phyloP scores from a whole-genome alignment of 805 yeast genomes.

The Suhomyces pyralidae region DNA sequence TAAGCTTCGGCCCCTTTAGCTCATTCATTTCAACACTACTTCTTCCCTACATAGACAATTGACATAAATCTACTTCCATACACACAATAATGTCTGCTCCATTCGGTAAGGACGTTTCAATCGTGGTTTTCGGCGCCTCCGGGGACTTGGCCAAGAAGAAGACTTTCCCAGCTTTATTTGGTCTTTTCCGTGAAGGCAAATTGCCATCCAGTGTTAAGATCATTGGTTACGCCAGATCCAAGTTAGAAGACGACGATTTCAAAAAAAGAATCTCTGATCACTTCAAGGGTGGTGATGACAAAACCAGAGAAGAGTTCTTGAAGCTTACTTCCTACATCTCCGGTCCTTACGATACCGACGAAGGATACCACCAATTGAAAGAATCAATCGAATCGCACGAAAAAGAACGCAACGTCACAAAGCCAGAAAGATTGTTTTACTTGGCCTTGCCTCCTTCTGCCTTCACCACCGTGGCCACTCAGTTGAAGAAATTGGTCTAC shows the following conservation, averaged over 20 bases:
- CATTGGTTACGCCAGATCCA: constrained; percentile 89
- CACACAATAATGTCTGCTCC: constrained; percentile 24
- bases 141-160: constrained; percentile 95
- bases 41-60: background rate
- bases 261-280: constrained; percentile 61
- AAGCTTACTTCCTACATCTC: constrained; percentile 61
- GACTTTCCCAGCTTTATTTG: constrained; percentile 85
- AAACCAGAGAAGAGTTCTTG: constrained; percentile 61
- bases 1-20: background rate
- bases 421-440: constrained; percentile 81
- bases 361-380: constrained; percentile 64
- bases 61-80: background rate
- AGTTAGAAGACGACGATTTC: constrained; percentile 64
- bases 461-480: constrained; percentile 72
- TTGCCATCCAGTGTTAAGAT: constrained; percentile 69
- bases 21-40: background rate
- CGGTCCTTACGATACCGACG: constrained; percentile 78
- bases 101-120: constrained; percentile 64
- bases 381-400: constrained; percentile 60
- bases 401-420: constrained; percentile 35
- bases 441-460: constrained; percentile 94
- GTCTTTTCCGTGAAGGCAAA: constrained; percentile 65
- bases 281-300: constrained; percentile 50
- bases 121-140: constrained; percentile 90
- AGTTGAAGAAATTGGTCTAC: constrained; percentile 67